A percentile compares a stretch with the other conserved stretches of the same genome.
Evolutionary conservation across 768 basidiomycete genomes (phyloP).

Genomic region (Lactarius psammicola): DNA sequence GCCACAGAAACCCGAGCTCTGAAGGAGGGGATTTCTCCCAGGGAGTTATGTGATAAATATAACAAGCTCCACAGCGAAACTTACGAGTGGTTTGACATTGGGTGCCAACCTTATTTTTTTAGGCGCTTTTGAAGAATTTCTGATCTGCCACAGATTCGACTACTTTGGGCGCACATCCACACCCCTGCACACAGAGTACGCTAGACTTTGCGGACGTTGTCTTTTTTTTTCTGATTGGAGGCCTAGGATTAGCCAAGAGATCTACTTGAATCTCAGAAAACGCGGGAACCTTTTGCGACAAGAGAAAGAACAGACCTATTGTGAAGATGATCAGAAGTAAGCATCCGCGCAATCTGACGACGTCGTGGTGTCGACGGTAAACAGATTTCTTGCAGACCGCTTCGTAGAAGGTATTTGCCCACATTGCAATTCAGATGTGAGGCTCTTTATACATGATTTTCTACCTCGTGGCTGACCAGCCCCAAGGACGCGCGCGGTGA

Average conservation of each 20-base stretch:
- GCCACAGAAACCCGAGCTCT: constrained; percentile 97
- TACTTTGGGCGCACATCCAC: constrained; percentile 96
- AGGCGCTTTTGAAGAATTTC: background rate
- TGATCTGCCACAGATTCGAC: constrained; percentile 66
- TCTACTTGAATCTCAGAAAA: constrained; percentile 80
- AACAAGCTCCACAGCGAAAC: constrained; percentile 84
- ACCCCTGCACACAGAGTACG: constrained; percentile 82
- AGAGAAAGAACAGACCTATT: constrained; percentile 90
- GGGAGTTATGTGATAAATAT: constrained; percentile 88
- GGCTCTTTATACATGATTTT: background rate
- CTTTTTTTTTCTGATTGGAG: constrained; percentile 5
- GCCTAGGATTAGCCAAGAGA: constrained; percentile 81
- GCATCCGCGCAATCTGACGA: constrained; percentile 27
- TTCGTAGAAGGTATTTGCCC: constrained; percentile 99
- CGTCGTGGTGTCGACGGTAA: constrained; percentile 22
- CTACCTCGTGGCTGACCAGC: background rate
- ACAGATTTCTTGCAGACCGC: constrained; percentile 91
- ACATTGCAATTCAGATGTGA: constrained; percentile 80
- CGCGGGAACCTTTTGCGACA: constrained; percentile 78
- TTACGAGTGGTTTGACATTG: constrained; percentile 97
- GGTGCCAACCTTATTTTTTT: constrained; percentile 45
- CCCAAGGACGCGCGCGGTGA: constrained; percentile 91
- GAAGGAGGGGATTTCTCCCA: constrained; percentile 79
- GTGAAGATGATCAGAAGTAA: constrained; percentile 85
- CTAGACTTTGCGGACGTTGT: background rate